A percentile compares a stretch with the other conserved stretches of the same genome.
These are phyloP conservation scores for Erysiphe pulchra DNA, from an alignment of 2,329 filamentous ascomycete genomes.

Conservation along the genomic window DNA sequence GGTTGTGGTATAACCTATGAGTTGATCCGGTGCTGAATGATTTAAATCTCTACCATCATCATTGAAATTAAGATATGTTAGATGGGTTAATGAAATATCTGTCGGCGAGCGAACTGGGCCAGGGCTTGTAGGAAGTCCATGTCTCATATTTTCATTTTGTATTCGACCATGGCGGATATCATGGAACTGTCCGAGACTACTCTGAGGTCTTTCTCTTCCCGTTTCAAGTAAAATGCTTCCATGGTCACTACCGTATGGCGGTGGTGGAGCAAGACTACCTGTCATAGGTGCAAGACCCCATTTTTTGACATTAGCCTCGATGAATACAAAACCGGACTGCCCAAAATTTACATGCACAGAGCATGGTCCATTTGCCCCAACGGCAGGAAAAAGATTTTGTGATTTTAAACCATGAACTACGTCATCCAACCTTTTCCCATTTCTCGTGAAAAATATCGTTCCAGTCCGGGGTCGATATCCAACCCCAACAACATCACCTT, in stretches of 20 bases:
- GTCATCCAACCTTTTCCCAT: conserved; percentile 91
- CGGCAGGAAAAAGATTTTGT: conserved; percentile 90
- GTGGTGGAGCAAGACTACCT: conserved; percentile 78
- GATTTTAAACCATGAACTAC: conserved; percentile 78
- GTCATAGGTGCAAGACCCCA: conserved; percentile 95
- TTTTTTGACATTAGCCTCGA: conserved; percentile 98
- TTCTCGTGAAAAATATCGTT: conserved; percentile 92
- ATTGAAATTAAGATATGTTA: conserved; percentile 42
- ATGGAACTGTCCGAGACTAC: conserved; percentile 19
- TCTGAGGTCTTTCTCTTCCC: conserved; percentile 30
- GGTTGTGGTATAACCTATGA: conserved; percentile 4
- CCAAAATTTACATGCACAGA: conserved; percentile 93
- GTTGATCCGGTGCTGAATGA: conserved; percentile 10
- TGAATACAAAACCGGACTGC: conserved; percentile 94
- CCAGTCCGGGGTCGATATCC: conserved; percentile 87
- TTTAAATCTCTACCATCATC: conserved; percentile 35
- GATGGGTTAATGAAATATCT: conserved; percentile 78
- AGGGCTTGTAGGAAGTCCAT: conserved; percentile 52
- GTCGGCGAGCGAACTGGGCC: conserved; percentile 79
- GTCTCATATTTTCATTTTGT: conserved; percentile 52
- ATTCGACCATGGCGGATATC: conserved; percentile 37
- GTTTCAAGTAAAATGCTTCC: conserved; percentile 86
- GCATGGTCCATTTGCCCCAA: conserved; percentile 87
- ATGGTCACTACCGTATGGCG: conserved; percentile 89
- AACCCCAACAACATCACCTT: conserved; percentile 88